Evolutionary conservation across 352 stramenopile species (phyloP).

Genomic region (Blastocystis sp.): DNA sequence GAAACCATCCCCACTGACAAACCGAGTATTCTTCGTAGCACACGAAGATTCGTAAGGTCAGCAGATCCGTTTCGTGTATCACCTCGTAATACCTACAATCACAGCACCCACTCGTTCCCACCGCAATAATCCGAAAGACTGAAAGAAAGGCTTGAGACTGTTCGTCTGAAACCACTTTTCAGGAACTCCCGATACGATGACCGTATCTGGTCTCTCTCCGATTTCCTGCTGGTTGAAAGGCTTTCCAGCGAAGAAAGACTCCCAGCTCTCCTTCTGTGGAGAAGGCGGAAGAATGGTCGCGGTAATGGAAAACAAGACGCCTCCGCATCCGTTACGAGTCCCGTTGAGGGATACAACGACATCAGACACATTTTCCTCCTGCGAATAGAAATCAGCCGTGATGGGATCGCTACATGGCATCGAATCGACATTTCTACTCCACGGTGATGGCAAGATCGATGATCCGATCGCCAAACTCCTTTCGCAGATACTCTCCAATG

Average conservation of each 20-base stretch:
- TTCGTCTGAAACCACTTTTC: not conserved
- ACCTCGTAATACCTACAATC: not conserved
- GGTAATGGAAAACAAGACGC: not conserved
- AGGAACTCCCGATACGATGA: not conserved
- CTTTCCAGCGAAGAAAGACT: not conserved
- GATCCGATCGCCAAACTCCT: not conserved
- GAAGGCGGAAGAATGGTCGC: not conserved
- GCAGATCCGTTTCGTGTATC: not conserved
- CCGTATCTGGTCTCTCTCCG: not conserved
- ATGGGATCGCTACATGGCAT: not conserved
- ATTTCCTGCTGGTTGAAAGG: not conserved
- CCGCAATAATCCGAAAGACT: not conserved
- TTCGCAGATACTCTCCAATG: not conserved
- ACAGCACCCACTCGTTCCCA: not conserved
- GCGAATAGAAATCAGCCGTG: not conserved
- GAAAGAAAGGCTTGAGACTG: not conserved
- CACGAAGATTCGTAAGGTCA: not conserved
- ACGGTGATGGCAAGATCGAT: not conserved
- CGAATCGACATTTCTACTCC: not conserved
- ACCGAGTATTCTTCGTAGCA: not conserved
- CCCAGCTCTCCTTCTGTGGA: not conserved
- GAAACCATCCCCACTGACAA: no score
- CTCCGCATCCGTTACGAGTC: not conserved
- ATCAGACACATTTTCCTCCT: not conserved
- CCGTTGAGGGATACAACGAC: not conserved